Conservation (phyloP, 257 asterid species). For the Solanum pennellii region DNA sequence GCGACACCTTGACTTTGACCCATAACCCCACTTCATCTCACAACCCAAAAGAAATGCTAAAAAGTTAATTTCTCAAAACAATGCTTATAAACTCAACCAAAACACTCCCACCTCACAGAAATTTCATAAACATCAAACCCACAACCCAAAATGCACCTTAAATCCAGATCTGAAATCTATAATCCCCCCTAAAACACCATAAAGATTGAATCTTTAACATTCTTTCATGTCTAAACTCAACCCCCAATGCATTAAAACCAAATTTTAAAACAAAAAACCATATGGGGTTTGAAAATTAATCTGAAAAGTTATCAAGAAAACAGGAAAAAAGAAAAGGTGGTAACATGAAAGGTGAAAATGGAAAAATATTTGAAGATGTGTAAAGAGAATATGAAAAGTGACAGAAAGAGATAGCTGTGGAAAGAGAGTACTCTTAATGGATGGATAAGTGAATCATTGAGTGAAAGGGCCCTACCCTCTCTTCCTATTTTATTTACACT, state of each 20-base stretch:
- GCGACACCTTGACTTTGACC: slow-evolving; percentile 67
- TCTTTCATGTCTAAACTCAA: neutral
- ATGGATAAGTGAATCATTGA: neutral
- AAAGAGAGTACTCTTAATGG: neutral
- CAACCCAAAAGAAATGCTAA: neutral
- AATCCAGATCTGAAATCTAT: neutral
- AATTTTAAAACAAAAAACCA: neutral
- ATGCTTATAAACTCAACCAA: neutral
- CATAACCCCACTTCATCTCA: slow-evolving; percentile 56
- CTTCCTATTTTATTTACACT: neutral
- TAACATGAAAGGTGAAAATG: neutral
- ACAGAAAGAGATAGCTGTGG: neutral
- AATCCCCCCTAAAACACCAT: neutral
- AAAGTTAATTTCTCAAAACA: neutral
- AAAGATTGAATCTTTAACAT: neutral
- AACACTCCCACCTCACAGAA: neutral
- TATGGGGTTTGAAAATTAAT: too few species aligned
- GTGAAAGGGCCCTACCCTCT: neutral
- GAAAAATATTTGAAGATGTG: neutral
- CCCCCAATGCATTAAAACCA: neutral
- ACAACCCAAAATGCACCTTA: neutral
- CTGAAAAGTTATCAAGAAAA: too few species aligned
- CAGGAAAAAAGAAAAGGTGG: neutral
- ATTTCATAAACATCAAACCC: neutral
- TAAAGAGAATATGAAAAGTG: neutral